Base-by-base conservation (phyloP, 2,329 filamentous ascomycete genomes). In the Exophiala xenobiotica region DNA sequence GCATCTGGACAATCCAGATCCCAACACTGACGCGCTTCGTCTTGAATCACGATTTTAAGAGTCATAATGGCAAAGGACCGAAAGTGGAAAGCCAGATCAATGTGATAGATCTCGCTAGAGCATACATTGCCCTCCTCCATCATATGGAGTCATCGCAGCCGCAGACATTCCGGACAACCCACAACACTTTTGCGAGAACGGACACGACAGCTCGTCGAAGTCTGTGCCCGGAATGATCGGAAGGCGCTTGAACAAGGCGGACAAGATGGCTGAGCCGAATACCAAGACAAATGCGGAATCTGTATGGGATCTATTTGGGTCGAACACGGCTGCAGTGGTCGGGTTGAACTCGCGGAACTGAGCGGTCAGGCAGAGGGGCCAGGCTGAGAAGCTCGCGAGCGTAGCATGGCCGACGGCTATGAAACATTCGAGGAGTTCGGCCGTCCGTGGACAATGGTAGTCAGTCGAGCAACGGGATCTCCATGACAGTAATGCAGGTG, bases 21-120 rank as follows among this genome's bases (percentile, higher is more conserved):
- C 75, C 74, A 3, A 74, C 68, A 3, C 64, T 78, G 41, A 68
- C 70, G 3, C 69, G 74, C n/a, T 77, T 73, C 53, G 73, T 74
- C 0, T 56, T 77, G 29, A 76, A 76, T 61, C 69, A 76, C 55
- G 73, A 72, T 6, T 76, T 67, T 46, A 67, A 71, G 0, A 71
- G 70, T 2, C 66, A 76, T 51, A 64, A 75, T 2, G 75, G 75
- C 2, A 65, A 66, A 9, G 76, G 75, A 2, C 56, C 67, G 6
- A 51, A 66, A 0, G 67, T 77, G 6, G 66, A 68, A 64, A 68
- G 65, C 18, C 69, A 70, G 39, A 64, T 78, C 24, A 76, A 78
- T 58, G 75, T 78, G 6, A 48, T 64, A n/a, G 75, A 78, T 60
- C 64, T 78, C 3, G 73, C 74, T 4, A 57, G 71, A 3, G 75